These are phyloP conservation scores for Nemania abortiva DNA, from an alignment of 2,329 filamentous ascomycete genomes.

Conservation along the genomic window DNA sequence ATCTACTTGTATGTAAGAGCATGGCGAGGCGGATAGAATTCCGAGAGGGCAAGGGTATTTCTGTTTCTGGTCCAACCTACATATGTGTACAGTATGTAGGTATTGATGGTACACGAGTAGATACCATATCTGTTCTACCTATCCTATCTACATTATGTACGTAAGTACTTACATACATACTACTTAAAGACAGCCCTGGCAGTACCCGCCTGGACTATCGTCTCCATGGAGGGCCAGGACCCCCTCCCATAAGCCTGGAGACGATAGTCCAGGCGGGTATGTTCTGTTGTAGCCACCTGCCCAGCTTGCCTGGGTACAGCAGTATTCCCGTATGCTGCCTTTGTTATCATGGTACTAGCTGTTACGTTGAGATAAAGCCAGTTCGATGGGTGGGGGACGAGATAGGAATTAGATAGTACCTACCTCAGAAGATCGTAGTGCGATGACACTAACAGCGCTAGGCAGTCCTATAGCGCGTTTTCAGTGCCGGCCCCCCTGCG, in stretches of 20 bases:
- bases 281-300: too few relatives aligned
- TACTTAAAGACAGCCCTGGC: too few relatives aligned
- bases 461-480: neutral
- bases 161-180: too few relatives aligned
- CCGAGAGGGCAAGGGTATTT: neutral
- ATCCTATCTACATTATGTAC: too few relatives aligned
- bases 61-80: neutral
- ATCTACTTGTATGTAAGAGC: neutral
- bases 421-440: conserved; percentile 4
- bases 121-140: too few relatives aligned
- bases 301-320: too few relatives aligned
- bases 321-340: neutral
- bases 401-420: conserved; percentile 3
- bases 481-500: conserved; percentile 9
- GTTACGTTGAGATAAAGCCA: conserved; percentile 10
- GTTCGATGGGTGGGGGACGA: neutral
- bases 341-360: conserved; percentile 8
- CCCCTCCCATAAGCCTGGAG: too few relatives aligned
- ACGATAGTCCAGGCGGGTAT: too few relatives aligned
- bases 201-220: too few relatives aligned
- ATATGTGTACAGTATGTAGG: neutral
- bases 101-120: neutral
- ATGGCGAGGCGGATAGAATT: neutral
- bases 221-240: too few relatives aligned
- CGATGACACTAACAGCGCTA: conserved; percentile 7